phyloP scores from a whole-genome alignment of 345 rosid species.

The Eucalyptus albens region DNA sequence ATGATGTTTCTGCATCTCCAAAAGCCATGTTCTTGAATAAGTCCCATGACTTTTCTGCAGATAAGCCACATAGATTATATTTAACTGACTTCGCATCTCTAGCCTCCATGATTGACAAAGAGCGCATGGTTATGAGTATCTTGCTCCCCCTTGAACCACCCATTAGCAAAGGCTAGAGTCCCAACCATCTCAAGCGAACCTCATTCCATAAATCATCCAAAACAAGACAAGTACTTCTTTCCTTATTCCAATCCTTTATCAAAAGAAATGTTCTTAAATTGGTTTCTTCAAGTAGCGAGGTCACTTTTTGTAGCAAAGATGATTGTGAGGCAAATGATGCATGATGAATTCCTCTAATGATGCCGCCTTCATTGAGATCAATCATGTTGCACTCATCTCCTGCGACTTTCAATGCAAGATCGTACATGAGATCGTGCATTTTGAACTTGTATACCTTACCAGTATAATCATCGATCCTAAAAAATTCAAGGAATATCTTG shows the following conservation, averaged over 20 bases:
- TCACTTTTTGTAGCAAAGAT: not conserved
- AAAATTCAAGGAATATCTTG: too few relatives aligned
- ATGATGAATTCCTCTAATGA: not conserved
- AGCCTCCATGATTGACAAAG: not conserved
- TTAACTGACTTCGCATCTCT: not conserved
- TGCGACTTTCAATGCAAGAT: not conserved
- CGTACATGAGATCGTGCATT: not conserved
- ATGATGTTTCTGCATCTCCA: not conserved
- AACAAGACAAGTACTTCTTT: too few relatives aligned
- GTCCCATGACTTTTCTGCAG: not conserved
- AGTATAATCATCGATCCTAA: too few relatives aligned
- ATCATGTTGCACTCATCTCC: not conserved
- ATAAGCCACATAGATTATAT: not conserved
- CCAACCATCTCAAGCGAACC: too few relatives aligned
- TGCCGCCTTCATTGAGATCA: not conserved
- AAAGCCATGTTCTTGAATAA: conserved; percentile 1
- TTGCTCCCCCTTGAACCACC: too few relatives aligned
- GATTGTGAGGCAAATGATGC: not conserved
- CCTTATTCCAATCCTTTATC: too few relatives aligned
- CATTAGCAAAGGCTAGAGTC: too few relatives aligned
- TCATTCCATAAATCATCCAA: too few relatives aligned
- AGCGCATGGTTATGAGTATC: too few relatives aligned
- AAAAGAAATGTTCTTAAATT: not conserved
- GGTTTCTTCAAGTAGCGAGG: not conserved
- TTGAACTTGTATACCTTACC: too few relatives aligned